Evolutionary conservation across 257 asterid species (phyloP).

Genomic region (Solanum virginianum): DNA sequence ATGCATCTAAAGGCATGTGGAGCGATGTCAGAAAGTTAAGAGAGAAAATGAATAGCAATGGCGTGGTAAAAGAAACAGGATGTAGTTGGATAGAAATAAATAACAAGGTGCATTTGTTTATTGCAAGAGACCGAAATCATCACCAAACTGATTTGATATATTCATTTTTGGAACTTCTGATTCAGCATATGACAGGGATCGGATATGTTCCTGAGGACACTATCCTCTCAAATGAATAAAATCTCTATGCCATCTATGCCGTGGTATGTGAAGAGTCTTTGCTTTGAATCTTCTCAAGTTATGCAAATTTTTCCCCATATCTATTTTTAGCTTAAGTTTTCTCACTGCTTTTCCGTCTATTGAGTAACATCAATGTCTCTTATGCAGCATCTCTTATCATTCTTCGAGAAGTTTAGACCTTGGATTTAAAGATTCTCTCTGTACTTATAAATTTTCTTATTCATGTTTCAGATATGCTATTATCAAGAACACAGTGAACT

Average conservation of each 20-base stretch:
- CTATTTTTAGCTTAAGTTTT: background rate
- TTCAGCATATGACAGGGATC: constrained; percentile 15
- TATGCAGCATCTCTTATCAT: background rate
- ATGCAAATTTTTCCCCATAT: background rate
- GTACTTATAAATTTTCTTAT: background rate
- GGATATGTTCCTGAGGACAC: background rate
- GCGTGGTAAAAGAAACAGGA: constrained; percentile 31
- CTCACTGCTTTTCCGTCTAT: background rate
- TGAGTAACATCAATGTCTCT: background rate
- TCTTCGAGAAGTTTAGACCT: background rate
- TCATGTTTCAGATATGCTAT: background rate
- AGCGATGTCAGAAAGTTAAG: constrained; percentile 22
- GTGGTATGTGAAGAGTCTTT: background rate
- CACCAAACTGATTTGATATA: constrained; percentile 9
- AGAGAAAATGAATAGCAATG: constrained; percentile 24
- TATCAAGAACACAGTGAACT: background rate
- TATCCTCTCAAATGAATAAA: background rate
- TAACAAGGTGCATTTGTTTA: constrained; percentile 13
- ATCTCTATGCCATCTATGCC: background rate
- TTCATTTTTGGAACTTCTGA: constrained; percentile 8
- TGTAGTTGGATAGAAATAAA: constrained; percentile 39
- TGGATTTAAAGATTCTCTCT: background rate
- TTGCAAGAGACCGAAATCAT: constrained; percentile 20
- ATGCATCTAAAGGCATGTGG: constrained; percentile 41
- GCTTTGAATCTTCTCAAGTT: background rate